A percentile compares a stretch with the other conserved stretches of the same genome.
phyloP scores from a whole-genome alignment of 805 yeast genomes.

The Candida hispaniensis region DNA sequence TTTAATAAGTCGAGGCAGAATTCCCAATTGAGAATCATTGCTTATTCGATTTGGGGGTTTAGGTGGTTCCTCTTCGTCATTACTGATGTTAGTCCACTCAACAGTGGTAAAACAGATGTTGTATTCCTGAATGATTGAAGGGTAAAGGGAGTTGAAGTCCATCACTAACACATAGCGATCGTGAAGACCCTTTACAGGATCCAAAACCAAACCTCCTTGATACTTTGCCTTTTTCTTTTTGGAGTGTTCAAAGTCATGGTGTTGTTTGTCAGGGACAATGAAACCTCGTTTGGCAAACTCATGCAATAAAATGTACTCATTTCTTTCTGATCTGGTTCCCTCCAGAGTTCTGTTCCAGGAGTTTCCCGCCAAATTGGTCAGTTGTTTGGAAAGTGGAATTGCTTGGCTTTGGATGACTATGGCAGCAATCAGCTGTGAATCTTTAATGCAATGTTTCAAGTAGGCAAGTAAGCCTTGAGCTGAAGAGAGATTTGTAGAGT shows the following conservation, averaged over 20 bases:
- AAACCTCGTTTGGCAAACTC: slow-evolving; percentile 74
- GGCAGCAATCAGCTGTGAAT: slow-evolving; percentile 62
- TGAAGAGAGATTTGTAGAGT: slow-evolving; percentile 41
- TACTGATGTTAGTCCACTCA: slow-evolving; percentile 41
- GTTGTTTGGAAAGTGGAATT: slow-evolving; percentile 76
- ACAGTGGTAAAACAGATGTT: slow-evolving; percentile 97
- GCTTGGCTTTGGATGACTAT: slow-evolving; percentile 77
- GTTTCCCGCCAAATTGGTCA: slow-evolving; percentile 91
- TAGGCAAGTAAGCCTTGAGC: slow-evolving; percentile 58
- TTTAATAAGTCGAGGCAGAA: slow-evolving; percentile 72
- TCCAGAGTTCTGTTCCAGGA: slow-evolving; percentile 92
- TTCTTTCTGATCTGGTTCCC: slow-evolving; percentile 94
- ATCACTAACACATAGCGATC: slow-evolving; percentile 81
- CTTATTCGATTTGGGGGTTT: slow-evolving; percentile 56
- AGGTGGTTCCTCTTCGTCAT: slow-evolving; percentile 54
- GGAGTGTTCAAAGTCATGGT: slow-evolving; percentile 30
- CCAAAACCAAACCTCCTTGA: slow-evolving; percentile 92
- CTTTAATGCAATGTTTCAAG: slow-evolving; percentile 52
- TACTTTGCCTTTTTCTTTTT: slow-evolving; percentile 59
- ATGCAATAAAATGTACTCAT: slow-evolving; percentile 84
- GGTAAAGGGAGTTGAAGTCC: slow-evolving; percentile 97
- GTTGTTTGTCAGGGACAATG: slow-evolving; percentile 80
- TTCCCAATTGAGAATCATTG: slow-evolving; percentile 55
- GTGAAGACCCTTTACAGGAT: slow-evolving; percentile 91
- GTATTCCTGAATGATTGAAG: slow-evolving; percentile 92